phyloP scores from a whole-genome alignment of 179 eudicot genomes.

The Camellia oleifera region DNA sequence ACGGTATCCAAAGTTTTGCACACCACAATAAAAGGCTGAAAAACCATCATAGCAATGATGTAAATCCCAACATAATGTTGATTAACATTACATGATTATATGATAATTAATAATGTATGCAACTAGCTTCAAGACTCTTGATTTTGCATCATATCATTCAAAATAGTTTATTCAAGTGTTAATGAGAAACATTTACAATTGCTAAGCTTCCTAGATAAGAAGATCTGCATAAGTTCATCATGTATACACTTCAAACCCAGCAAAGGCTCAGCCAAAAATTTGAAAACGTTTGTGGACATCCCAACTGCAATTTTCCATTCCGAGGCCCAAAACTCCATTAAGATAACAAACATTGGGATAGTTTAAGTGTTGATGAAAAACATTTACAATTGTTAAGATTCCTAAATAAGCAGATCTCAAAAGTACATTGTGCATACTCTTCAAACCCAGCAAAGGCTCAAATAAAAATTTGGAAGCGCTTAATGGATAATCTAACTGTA shows the following conservation, averaged over 20 bases:
- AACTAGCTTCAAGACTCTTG: background rate
- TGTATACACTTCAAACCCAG: background rate
- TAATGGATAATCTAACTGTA: background rate
- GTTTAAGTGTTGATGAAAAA: background rate
- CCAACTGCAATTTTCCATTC: background rate
- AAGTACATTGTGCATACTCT: background rate
- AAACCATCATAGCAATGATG: background rate
- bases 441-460: background rate
- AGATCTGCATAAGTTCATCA: background rate
- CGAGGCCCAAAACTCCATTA: background rate
- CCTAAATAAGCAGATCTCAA: background rate
- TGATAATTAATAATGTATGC: background rate
- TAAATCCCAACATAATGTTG: background rate
- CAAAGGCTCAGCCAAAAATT: background rate
- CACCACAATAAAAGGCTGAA: background rate
- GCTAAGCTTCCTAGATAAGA: background rate
- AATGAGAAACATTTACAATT: background rate
- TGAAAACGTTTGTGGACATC: background rate
- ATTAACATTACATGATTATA: background rate
- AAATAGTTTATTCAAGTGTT: background rate
- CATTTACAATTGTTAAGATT: background rate
- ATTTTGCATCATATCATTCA: background rate
- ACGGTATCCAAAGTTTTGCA: background rate
- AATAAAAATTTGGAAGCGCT: background rate
- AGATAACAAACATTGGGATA: background rate